A percentile compares a stretch with the other conserved stretches of the same genome.
Conservation (phyloP, 352 stramenopile genomes). For the Phytopythium ostracodes region DNA sequence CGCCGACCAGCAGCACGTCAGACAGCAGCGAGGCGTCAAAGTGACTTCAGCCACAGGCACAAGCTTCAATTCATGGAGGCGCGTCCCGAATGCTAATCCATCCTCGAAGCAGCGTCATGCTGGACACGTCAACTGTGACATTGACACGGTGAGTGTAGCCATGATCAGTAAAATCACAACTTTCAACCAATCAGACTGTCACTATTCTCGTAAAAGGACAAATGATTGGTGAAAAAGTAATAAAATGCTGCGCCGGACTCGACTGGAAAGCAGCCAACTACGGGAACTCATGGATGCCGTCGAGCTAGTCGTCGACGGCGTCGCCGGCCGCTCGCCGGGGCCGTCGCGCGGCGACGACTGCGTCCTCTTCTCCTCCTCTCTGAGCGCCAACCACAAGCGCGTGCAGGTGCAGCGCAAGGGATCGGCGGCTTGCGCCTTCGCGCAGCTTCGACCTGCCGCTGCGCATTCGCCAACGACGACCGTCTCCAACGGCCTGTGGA, state of each 20-base stretch:
- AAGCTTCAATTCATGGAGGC: not conserved
- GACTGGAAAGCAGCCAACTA: not conserved
- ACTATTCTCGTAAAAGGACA: too few relatives aligned
- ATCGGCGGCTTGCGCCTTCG: not conserved
- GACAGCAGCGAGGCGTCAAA: too few relatives aligned
- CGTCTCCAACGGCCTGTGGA: not conserved
- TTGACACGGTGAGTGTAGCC: not conserved
- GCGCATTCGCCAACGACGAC: not conserved
- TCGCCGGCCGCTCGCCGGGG: not conserved
- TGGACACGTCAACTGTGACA: not conserved
- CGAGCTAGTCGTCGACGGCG: conserved; percentile 4
- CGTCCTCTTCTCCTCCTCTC: not conserved
- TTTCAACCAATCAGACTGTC: not conserved
- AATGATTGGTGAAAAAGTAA: not conserved
- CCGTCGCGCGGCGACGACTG: not conserved
- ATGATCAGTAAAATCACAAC: not conserved
- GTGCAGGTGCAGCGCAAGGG: not conserved
- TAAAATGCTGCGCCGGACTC: too few relatives aligned
- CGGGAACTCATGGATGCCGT: not conserved
- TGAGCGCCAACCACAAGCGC: not conserved
- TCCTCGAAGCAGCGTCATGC: too few relatives aligned
- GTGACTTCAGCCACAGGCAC: not conserved
- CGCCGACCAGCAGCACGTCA: conserved; percentile 3
- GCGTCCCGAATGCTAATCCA: too few relatives aligned
- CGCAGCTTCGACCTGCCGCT: not conserved